phyloP scores from a whole-genome alignment of 1,139 yeast species.

The Yamadazyma triangularis region DNA sequence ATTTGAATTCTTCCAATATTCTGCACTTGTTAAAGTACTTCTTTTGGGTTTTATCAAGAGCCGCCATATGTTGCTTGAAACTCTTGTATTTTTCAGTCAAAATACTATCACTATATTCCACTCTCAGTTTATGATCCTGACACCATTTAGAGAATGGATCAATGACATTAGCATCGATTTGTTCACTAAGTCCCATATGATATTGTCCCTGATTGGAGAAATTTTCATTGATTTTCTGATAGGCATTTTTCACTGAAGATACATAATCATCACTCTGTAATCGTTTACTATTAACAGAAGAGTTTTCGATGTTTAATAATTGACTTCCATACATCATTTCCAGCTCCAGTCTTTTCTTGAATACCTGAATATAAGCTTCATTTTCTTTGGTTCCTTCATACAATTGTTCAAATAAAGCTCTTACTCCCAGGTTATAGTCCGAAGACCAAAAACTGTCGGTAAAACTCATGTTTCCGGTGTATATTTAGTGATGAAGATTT shows the following conservation, averaged over 20 bases:
- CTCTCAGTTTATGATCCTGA: constrained; percentile 64
- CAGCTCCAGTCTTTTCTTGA: constrained; percentile 68
- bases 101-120: constrained; percentile 57
- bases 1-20: constrained; percentile 58
- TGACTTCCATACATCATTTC: constrained; percentile 66
- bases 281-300: constrained; percentile 20
- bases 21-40: constrained; percentile 77
- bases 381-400: constrained; percentile 72
- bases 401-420: constrained; percentile 59
- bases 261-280: constrained; percentile 41
- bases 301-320: constrained; percentile 38
- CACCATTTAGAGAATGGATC: constrained; percentile 78
- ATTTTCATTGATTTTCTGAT: constrained; percentile 53
- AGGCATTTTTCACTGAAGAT: constrained; percentile 55
- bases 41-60: constrained; percentile 59
- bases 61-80: constrained; percentile 43
- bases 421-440: constrained; percentile 59
- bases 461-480: constrained; percentile 43
- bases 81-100: constrained; percentile 48
- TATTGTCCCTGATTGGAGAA: constrained; percentile 63
- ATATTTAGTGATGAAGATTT: no score
- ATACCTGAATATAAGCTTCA: constrained; percentile 61
- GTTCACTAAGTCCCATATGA: constrained; percentile 63
- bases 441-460: constrained; percentile 78
- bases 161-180: constrained; percentile 57